phyloP scores from a whole-genome alignment of 805 yeast genomes.

The Kodamaea leandrae region DNA sequence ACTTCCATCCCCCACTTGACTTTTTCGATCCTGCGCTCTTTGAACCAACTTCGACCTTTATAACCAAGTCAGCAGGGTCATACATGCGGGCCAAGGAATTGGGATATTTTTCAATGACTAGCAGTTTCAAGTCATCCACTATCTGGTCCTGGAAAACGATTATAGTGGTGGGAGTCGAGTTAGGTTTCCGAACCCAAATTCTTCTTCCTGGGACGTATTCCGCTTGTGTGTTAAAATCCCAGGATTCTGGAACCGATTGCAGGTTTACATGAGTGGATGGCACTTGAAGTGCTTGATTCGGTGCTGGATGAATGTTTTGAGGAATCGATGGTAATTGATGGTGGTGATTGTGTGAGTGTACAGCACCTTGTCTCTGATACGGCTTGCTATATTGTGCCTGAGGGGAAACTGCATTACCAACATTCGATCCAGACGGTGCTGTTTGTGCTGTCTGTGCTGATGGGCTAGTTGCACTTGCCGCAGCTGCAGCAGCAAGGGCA shows the following conservation, averaged over 20 bases:
- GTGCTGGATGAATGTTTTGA: background rate
- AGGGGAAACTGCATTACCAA: background rate
- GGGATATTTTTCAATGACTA: slow-evolving; percentile 63
- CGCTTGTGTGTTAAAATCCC: background rate
- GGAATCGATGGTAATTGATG: background rate
- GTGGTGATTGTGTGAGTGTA: background rate
- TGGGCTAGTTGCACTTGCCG: slow-evolving; percentile 1
- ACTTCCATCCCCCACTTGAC: background rate
- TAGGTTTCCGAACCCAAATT: slow-evolving; percentile 53
- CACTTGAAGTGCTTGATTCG: background rate
- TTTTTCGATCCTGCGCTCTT: slow-evolving; percentile 7
- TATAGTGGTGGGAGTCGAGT: slow-evolving; percentile 68
- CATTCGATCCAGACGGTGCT: background rate
- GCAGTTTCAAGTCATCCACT: slow-evolving; percentile 76
- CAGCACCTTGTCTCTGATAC: too few species aligned
- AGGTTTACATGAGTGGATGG: background rate
- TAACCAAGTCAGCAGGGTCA: slow-evolving; percentile 67
- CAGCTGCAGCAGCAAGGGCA: slow-evolving; percentile 1
- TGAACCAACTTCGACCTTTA: slow-evolving; percentile 30
- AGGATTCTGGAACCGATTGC: background rate
- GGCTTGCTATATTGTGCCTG: too few species aligned
- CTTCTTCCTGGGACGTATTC: slow-evolving; percentile 21
- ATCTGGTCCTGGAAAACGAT: slow-evolving; percentile 59
- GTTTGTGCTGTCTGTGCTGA: background rate
- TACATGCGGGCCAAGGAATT: slow-evolving; percentile 56